phyloP scores from a whole-genome alignment of 768 basidiomycete genomes.

The Tulasnella sp. region DNA sequence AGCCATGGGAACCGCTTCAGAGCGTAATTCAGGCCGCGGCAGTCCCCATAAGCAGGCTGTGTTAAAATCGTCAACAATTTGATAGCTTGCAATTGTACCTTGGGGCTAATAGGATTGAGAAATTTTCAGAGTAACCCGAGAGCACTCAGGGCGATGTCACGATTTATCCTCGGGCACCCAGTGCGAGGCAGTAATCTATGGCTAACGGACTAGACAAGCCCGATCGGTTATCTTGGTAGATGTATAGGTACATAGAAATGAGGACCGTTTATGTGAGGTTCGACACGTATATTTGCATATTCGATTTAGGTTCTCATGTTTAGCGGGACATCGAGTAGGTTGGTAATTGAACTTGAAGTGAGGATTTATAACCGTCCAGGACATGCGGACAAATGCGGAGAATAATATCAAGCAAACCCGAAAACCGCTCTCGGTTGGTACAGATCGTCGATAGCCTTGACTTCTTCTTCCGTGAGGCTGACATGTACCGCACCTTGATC shows the following conservation, averaged over 20 bases:
- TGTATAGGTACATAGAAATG: not conserved
- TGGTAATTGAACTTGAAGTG: not conserved
- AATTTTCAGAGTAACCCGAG: too few relatives aligned
- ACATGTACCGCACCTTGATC: slow-evolving; percentile 2
- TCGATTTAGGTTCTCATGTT: too few relatives aligned
- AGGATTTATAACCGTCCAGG: too few relatives aligned
- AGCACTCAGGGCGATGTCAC: too few relatives aligned
- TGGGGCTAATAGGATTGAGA: too few relatives aligned
- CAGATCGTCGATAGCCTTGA: slow-evolving; percentile 37
- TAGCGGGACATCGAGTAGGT: too few relatives aligned
- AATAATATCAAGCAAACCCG: not conserved
- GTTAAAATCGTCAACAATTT: too few relatives aligned
- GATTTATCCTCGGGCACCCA: not conserved
- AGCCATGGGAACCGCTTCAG: too few relatives aligned
- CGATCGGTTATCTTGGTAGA: not conserved
- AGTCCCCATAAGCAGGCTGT: too few relatives aligned
- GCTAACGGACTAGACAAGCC: not conserved
- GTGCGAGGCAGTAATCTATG: not conserved
- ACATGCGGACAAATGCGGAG: not conserved
- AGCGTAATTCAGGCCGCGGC: too few relatives aligned
- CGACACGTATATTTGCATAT: too few relatives aligned
- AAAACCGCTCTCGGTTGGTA: slow-evolving; percentile 37
- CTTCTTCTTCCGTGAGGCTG: slow-evolving; percentile 39
- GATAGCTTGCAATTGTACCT: too few relatives aligned
- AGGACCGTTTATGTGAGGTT: not conserved